phyloP scores from a whole-genome alignment of 306 rosid species.

The Cercis canadensis region DNA sequence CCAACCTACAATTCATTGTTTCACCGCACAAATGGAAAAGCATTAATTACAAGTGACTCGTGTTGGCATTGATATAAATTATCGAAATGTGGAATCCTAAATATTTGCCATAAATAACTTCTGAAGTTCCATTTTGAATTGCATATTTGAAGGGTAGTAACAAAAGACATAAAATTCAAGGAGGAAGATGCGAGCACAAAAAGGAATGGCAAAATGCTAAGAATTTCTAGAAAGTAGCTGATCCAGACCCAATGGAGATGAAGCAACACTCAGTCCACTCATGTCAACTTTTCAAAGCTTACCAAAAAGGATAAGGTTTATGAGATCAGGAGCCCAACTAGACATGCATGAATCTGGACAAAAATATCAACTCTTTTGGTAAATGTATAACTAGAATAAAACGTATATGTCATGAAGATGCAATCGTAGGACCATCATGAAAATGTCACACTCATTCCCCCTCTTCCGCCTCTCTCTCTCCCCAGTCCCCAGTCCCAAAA shows the following conservation, averaged over 20 bases:
- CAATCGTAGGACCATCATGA: not conserved
- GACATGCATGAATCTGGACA: not conserved
- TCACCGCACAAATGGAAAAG: conserved; percentile 12
- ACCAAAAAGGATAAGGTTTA: conserved; percentile 38
- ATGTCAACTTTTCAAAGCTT: conserved; percentile 38
- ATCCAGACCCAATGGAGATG: conserved; percentile 12
- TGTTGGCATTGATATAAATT: not conserved
- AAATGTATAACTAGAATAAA: conserved; percentile 2
- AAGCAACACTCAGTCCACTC: conserved; percentile 2
- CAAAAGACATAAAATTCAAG: not conserved
- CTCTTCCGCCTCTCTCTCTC: too few species aligned
- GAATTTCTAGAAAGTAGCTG: not conserved
- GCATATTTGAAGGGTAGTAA: not conserved
- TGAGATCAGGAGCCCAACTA: conserved; percentile 1
- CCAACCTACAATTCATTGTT: not conserved
- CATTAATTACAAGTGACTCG: not conserved
- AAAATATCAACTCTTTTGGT: not conserved
- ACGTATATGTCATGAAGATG: not conserved
- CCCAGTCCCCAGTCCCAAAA: too few species aligned
- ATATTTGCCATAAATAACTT: not conserved
- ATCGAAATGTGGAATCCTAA: not conserved
- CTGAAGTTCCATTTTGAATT: not conserved
- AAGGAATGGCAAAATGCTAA: conserved; percentile 7
- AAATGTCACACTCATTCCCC: not conserved
- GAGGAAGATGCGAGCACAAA: conserved; percentile 7